Conservation (phyloP, 352 stramenopile genomes). For the Globisporangium apiculatum region DNA sequence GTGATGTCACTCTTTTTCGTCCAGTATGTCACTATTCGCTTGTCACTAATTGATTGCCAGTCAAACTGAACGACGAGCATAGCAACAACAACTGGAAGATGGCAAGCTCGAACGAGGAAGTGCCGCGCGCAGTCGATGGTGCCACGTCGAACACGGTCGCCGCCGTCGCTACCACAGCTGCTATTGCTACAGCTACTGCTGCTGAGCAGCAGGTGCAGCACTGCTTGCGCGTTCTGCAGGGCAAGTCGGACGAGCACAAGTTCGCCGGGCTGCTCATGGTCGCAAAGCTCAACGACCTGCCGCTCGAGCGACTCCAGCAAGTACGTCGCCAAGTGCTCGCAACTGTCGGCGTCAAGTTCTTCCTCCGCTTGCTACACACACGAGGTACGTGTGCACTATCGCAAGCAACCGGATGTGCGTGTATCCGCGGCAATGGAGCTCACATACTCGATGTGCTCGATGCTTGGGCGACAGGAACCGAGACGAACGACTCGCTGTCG, state of each 20-base stretch:
- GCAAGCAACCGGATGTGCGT: too few relatives aligned
- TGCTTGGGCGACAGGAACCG: conserved; percentile 22
- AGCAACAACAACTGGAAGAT: neutral
- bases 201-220: conserved; percentile 21
- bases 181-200: neutral
- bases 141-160: neutral
- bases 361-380: conserved; percentile 70
- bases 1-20: too few relatives aligned
- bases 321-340: conserved; percentile 54
- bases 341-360: conserved; percentile 63
- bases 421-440: too few relatives aligned
- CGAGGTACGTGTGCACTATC: conserved; percentile 28
- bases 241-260: conserved; percentile 79
- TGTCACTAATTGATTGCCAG: too few relatives aligned
- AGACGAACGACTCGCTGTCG: conserved; percentile 42
- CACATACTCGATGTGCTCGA: neutral
- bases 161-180: neutral
- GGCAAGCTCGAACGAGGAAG: neutral
- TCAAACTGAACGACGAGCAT: neutral
- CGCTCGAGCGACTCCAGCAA: conserved; percentile 31
- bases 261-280: conserved; percentile 84
- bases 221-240: conserved; percentile 66
- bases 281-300: conserved; percentile 61
- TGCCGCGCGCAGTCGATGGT: neutral
- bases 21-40: too few relatives aligned